Conservation (phyloP, 306 rosid genomes). For the Trichosanthes truncata region DNA sequence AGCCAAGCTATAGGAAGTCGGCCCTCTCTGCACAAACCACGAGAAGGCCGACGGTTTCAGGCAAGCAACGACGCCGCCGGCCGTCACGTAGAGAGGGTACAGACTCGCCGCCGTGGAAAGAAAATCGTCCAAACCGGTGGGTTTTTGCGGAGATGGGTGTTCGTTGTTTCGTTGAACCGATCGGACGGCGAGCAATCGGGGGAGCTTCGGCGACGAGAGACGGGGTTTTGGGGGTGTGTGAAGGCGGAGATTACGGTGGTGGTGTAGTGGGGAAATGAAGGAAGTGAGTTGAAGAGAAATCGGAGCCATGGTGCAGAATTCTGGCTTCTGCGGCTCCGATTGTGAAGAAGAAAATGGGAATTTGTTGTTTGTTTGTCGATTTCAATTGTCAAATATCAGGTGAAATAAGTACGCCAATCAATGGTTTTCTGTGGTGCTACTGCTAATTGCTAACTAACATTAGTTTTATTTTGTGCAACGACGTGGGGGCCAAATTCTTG, state of each 20-base stretch:
- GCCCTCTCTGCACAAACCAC: constrained; percentile 28
- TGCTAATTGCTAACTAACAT: neutral
- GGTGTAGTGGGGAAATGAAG: constrained; percentile 8
- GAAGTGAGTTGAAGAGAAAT: constrained; percentile 14
- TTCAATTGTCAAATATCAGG: too few species aligned
- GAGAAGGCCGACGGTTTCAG: constrained; percentile 29
- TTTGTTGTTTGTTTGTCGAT: too few species aligned
- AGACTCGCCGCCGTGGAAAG: constrained; percentile 31
- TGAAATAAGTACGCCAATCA: neutral
- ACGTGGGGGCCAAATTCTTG: too few species aligned
- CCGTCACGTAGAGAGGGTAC: constrained; percentile 31
- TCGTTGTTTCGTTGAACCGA: constrained; percentile 14
- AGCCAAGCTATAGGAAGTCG: constrained; percentile 25
- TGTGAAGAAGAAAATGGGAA: neutral
- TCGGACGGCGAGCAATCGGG: constrained; percentile 9
- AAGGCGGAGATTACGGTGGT: constrained; percentile 11
- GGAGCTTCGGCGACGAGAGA: neutral
- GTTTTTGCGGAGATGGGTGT: constrained; percentile 1
- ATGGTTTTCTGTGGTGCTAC: neutral
- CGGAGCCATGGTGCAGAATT: constrained; percentile 9
- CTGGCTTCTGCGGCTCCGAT: neutral
- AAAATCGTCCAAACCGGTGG: constrained; percentile 17
- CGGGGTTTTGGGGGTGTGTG: neutral
- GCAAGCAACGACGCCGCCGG: constrained; percentile 34
- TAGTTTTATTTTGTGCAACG: neutral